phyloP scores from a whole-genome alignment of 2,329 filamentous ascomycete genomes.

The Sporothrix globosa region DNA sequence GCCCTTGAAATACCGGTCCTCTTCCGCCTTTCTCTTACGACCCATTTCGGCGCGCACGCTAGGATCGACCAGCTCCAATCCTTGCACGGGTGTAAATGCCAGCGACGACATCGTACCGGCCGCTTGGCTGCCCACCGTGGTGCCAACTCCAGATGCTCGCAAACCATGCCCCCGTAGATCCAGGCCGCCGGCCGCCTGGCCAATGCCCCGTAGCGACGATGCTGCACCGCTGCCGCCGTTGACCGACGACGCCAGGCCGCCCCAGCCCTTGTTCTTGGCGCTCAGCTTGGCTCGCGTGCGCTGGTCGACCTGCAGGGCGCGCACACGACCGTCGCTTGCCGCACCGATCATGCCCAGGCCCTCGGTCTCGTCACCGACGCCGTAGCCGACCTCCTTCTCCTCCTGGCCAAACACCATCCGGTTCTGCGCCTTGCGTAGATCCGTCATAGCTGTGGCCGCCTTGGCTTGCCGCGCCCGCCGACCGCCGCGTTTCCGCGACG shows the following conservation, averaged over 20 bases:
- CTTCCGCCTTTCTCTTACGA: constrained; percentile 89
- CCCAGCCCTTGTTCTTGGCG: constrained; percentile 96
- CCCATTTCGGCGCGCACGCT: constrained; percentile 86
- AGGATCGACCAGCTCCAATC: constrained; percentile 91
- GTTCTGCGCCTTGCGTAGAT: constrained; percentile 94
- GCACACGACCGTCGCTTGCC: constrained; percentile 83
- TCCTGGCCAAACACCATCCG: constrained; percentile 94
- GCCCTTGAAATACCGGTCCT: constrained; percentile 95
- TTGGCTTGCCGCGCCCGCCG: constrained; percentile 90
- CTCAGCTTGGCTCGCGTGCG: constrained; percentile 90
- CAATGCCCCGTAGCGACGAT: constrained; percentile 82
- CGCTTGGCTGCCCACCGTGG: constrained; percentile 57
- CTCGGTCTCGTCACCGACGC: constrained; percentile 78
- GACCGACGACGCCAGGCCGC: constrained; percentile 52
- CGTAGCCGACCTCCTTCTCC: constrained; percentile 90
- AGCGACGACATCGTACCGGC: constrained; percentile 82
- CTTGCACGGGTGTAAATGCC: constrained; percentile 92
- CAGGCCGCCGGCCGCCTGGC: constrained; percentile 64
- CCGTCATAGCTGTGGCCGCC: constrained; percentile 95
- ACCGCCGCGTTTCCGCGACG: constrained; percentile 87
- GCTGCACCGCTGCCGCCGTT: constrained; percentile 59
- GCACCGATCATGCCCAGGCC: constrained; percentile 96
- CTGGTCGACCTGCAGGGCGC: constrained; percentile 86
- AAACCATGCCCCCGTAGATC: constrained; percentile 78
- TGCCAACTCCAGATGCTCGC: constrained; percentile 79